Evolutionary conservation across 2,329 filamentous ascomycete species (phyloP), one percentile per base, ranked within the genome.

Genomic region (Fusarium decemcellulare): DNA sequence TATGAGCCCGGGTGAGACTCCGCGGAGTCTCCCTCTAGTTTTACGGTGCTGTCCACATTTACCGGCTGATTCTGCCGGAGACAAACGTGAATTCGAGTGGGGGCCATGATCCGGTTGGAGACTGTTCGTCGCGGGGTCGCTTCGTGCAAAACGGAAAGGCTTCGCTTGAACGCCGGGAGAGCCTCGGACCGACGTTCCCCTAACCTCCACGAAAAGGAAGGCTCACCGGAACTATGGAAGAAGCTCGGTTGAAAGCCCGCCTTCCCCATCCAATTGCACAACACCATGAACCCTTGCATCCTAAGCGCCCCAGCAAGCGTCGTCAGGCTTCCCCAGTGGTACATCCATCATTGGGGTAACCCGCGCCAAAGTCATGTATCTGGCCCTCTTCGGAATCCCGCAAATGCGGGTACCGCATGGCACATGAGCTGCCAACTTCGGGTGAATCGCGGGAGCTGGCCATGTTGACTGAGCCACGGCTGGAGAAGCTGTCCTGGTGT

Each of bases 381-480:
- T 47, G 16, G 47, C n/a, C n/a, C 34, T 34, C 42, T 47, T 10
- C 42, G 30, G 16, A 8, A 12, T 57, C 36, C 57, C 40, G 47
- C 50, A 54, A 71, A 71, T 68, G 68, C 63, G 68, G 68, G 65
- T 61, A 71, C 64, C 30, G 29, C 3, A 40, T 68, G 67, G 59
- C 67, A 70, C 68, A 71, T 71, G 68, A 62, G 63, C 32, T 62
- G 18, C 40, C 48, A 52, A 29, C 61, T 64, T 59, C 68, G 68
- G 68, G 55, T 69, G 68, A 71, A 71, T 46, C 43, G 39, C 68
- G 68, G 68, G 54, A 69, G 40, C 62, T 57, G 65, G 54, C 44
- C 34, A 42, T 47, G 27, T 59, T 18, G 39, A 61, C 52, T 34
- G 43, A 61, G 54, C 42, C 11, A 51, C 46, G 34, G 42, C n/a